Evolutionary conservation across 805 yeast species (phyloP).

Genomic region (Sugiyamaella valdiviana): DNA sequence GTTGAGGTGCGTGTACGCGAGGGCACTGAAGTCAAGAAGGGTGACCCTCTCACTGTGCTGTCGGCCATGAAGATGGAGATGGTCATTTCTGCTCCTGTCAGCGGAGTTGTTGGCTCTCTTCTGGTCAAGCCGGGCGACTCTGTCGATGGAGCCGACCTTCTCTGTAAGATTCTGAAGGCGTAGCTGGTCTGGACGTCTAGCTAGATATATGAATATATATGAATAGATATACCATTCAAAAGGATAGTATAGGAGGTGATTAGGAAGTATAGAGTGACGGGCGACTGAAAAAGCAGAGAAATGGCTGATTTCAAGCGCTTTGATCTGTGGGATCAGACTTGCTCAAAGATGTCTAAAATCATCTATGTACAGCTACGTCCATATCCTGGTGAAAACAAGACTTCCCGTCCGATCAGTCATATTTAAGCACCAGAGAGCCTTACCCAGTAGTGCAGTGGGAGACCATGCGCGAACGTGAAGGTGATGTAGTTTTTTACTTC

Average conservation of each 20-base stretch:
- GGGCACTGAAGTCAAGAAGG: conserved; percentile 88
- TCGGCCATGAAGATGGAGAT: conserved; percentile 99
- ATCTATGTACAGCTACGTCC: neutral
- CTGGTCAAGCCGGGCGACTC: conserved; percentile 84
- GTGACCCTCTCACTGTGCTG: conserved; percentile 88
- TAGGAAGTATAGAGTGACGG: too few relatives aligned
- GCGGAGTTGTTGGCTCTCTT: conserved; percentile 76
- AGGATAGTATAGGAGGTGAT: neutral
- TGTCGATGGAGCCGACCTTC: conserved; percentile 89
- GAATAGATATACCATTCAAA: neutral
- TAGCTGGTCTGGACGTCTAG: neutral
- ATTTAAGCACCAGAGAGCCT: neutral
- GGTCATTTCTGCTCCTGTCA: conserved; percentile 89
- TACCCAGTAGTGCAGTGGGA: neutral
- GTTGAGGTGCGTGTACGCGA: conserved; percentile 88
- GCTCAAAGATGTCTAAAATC: neutral
- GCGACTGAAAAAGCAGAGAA: too few relatives aligned
- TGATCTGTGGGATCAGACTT: neutral
- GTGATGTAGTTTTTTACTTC: neutral
- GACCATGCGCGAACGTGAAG: neutral
- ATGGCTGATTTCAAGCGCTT: neutral
- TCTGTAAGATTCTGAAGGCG: conserved; percentile 51
- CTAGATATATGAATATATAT: neutral
- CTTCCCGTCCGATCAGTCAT: neutral
- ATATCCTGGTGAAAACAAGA: neutral